Evolutionary conservation across 139 green algal species (phyloP).

Genomic region (Coelastrella sp.): DNA sequence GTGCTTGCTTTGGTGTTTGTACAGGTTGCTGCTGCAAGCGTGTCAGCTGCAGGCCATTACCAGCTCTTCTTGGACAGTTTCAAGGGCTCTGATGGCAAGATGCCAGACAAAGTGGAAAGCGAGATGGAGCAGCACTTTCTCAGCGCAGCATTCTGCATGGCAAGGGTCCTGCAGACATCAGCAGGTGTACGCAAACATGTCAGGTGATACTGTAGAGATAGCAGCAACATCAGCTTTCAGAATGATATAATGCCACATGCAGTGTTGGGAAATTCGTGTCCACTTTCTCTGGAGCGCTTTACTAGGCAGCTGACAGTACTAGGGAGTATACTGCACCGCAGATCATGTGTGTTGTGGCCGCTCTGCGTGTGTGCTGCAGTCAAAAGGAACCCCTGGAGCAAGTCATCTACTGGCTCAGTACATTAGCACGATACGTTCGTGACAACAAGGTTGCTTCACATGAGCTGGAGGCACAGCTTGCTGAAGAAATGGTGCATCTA

Average conservation of each 20-base stretch:
- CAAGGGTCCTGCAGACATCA: constrained; percentile 55
- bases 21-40: constrained; percentile 35
- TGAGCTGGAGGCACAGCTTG: not conserved
- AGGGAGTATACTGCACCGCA: too few relatives aligned
- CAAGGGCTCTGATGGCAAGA: not conserved
- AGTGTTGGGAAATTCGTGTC: too few relatives aligned
- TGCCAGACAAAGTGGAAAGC: constrained; percentile 46
- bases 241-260: too few relatives aligned
- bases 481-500: not conserved
- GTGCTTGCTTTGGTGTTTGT: not conserved
- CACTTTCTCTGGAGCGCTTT: too few relatives aligned
- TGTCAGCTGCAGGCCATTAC: constrained; percentile 53
- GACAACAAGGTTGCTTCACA: not conserved
- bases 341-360: too few relatives aligned
- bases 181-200: not conserved
- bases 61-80: constrained; percentile 60
- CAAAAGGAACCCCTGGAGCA: too few relatives aligned
- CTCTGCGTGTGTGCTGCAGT: too few relatives aligned
- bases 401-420: not conserved
- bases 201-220: constrained; percentile 15
- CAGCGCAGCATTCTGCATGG: constrained; percentile 61
- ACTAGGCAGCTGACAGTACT: too few relatives aligned
- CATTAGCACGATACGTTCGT: not conserved
- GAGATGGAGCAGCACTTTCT: constrained; percentile 65
- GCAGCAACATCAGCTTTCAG: not conserved